These are phyloP conservation scores for Aquanectria penicillioides DNA, from an alignment of 2,329 filamentous ascomycete genomes.

Conservation along the genomic window DNA sequence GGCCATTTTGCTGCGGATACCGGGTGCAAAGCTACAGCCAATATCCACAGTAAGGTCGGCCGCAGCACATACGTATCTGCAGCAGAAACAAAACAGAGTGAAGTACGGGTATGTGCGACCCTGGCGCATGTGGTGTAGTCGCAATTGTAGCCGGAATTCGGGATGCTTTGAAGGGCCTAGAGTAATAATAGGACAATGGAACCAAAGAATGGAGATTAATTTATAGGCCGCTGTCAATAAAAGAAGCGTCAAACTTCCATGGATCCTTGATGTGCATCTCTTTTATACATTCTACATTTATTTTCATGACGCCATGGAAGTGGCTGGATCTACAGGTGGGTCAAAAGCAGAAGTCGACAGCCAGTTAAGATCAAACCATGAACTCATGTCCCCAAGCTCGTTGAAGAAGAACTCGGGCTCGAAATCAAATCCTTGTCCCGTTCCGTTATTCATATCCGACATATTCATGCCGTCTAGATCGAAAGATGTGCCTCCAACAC, in stretches of 20 bases:
- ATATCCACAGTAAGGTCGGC: constrained; percentile 4
- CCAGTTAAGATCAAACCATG: constrained; percentile 42
- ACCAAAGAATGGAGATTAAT: no score
- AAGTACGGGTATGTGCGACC: constrained; percentile 2
- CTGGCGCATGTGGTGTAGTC: constrained; percentile 6
- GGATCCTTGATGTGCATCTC: no score
- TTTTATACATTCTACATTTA: no score
- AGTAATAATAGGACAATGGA: no score
- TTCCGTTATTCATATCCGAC: neutral
- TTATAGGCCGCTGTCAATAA: no score
- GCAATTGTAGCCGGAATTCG: neutral
- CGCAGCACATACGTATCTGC: constrained; percentile 14
- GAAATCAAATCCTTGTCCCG: neutral
- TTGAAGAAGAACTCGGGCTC: constrained; percentile 27
- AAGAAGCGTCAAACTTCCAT: no score
- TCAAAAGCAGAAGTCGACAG: constrained; percentile 10
- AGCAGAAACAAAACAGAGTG: neutral
- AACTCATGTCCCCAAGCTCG: constrained; percentile 39
- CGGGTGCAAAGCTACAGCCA: neutral
- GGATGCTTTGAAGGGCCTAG: no score
- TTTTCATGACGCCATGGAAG: no score
- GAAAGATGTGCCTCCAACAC: neutral
- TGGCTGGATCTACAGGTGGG: no score
- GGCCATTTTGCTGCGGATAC: neutral
- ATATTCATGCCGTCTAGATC: neutral